Evolutionary conservation across 2,329 filamentous ascomycete species (phyloP).

Genomic region (Exophiala sideris): DNA sequence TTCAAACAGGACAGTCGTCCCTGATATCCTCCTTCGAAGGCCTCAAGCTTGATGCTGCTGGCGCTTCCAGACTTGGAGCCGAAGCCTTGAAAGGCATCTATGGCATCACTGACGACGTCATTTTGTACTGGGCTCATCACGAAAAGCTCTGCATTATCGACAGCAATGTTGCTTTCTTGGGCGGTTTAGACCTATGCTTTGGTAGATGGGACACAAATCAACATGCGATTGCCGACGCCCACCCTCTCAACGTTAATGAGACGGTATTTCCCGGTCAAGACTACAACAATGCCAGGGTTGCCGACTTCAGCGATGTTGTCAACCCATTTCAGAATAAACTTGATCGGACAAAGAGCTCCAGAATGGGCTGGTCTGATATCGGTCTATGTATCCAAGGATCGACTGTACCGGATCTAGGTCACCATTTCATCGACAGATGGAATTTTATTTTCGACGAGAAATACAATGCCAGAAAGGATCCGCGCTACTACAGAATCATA

Average conservation of each 20-base stretch:
- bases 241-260: constrained; percentile 70
- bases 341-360: constrained; percentile 70
- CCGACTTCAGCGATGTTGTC: constrained; percentile 73
- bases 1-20: constrained; percentile 61
- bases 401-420: constrained; percentile 69
- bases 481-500: constrained; percentile 44
- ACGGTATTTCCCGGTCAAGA: constrained; percentile 87
- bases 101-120: constrained; percentile 74
- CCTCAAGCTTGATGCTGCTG: constrained; percentile 53
- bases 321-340: constrained; percentile 85
- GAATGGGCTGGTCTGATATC: constrained; percentile 93
- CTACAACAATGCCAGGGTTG: constrained; percentile 81
- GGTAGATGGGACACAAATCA: constrained; percentile 85
- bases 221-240: constrained; percentile 80
- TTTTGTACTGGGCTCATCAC: constrained; percentile 90
- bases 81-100: constrained; percentile 77
- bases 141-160: constrained; percentile 87
- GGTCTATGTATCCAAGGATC: constrained; percentile 72
- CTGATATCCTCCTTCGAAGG: constrained; percentile 56
- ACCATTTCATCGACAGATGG: constrained; percentile 83
- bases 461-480: constrained; percentile 60
- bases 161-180: constrained; percentile 80
- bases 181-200: constrained; percentile 82
- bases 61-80: constrained; percentile 62
- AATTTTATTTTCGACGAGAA: constrained; percentile 87